Percentiles rank a stretch among this genome's conserved stretches.
Evolutionary conservation across 129 eudicot genomes (phyloP).

Genomic region (Scalesia atractyloides): DNA sequence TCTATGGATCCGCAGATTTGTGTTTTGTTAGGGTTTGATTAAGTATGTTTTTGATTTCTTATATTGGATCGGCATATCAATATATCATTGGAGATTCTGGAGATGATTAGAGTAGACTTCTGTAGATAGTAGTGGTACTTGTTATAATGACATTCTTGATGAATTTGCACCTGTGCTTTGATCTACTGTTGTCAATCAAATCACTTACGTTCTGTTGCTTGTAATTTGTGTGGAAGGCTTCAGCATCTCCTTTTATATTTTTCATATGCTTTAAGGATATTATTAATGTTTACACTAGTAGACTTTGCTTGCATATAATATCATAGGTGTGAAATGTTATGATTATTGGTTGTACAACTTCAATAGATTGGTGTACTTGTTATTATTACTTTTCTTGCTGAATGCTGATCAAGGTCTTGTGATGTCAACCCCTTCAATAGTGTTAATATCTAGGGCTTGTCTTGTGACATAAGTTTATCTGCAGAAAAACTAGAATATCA

Average conservation of each 20-base stretch:
- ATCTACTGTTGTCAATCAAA: constrained; percentile 19
- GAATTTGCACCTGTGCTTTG: constrained; percentile 19
- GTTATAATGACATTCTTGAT: background rate
- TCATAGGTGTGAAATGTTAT: background rate
- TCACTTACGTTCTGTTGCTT: background rate
- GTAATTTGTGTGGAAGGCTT: background rate
- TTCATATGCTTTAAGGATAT: background rate
- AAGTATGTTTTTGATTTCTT: constrained; percentile 28
- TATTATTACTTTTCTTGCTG: constrained; percentile 5
- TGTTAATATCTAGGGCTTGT: background rate
- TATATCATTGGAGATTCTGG: constrained; percentile 26
- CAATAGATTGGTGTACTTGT: background rate
- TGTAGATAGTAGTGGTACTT: constrained; percentile 12
- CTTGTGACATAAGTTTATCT: background rate
- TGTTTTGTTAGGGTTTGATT: constrained; percentile 29
- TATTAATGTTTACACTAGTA: background rate
- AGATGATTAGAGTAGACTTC: constrained; percentile 11
- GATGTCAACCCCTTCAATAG: background rate
- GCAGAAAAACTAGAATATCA: constrained; percentile 18
- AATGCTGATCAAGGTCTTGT: background rate
- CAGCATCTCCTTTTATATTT: background rate
- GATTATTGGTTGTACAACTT: background rate
- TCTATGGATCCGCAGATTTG: constrained; percentile 30
- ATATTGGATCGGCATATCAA: constrained; percentile 26
- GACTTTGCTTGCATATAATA: background rate